Base-by-base conservation (phyloP, 148 eudicot species). In the Hydrangea macrophylla region DNA sequence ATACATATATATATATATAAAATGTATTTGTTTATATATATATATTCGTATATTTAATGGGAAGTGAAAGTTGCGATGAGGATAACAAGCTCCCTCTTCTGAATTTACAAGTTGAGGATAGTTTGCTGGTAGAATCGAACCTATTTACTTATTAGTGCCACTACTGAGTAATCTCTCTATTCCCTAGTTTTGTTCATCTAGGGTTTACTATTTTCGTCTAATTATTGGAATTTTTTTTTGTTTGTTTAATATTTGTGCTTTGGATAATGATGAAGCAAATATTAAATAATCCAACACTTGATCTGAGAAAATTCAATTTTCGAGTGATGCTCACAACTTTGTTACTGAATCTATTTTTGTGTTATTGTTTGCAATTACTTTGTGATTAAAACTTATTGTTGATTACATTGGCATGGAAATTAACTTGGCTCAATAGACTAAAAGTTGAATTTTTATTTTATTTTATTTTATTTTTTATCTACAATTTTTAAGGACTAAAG, bases 51-150 rank as follows among this genome's bases (percentile, higher is more conserved):
- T 61, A 1, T 62, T 48, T 8, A 35, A 8, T 61, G 18, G 37
- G 69, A 31, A 35, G 44, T 9, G 7, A 68, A 55, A 57, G 30
- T 61, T 64, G 63, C 81, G 31, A 69, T 64, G 81, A 78, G 62
- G 81, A 73, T 69, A 23, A 36, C 37, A 73, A 73, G 77, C 74
- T 73, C 71, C 77, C 63, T 68, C 71, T 40, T 68, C 63, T 37
- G 23, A 57, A 44, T 17, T 32, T 26, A n/a, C 10, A 67, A 67
- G 61, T 55, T 67, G 70, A 67, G 70, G 70, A 55, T 1, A 20
- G 39, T 23, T 48, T 50, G 70, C 70, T 67, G 70, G 70, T 61
- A 67, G 70, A 67, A 67, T 67, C 70, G 62, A 67, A 55, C 70
- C 61, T 35, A 55, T 55, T n/a, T 0, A 17, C 30, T 31, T 68